Conservation (phyloP, 129 eudicot genomes). For the Sambucus nigra region DNA sequence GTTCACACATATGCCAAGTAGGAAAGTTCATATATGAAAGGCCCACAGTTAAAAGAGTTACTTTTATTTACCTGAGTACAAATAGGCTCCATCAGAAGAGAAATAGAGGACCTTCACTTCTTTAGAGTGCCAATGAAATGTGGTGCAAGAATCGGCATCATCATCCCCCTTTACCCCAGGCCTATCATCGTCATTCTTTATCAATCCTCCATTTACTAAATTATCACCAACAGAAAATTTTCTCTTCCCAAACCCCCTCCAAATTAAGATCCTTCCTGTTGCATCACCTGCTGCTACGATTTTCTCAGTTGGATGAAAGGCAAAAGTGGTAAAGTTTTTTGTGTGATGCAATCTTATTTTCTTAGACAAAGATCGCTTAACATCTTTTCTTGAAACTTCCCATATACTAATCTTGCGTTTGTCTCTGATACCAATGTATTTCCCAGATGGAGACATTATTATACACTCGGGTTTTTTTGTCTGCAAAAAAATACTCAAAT, state of each 20-base stretch:
- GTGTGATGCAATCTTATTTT: slow-evolving; percentile 68
- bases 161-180: slow-evolving; percentile 75
- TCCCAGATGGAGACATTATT: slow-evolving; percentile 49
- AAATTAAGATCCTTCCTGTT: slow-evolving; percentile 82
- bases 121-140: slow-evolving; percentile 98
- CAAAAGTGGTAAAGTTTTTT: slow-evolving; percentile 46
- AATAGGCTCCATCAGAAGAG: slow-evolving; percentile 93
- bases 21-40: too few relatives aligned
- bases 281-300: slow-evolving; percentile 89
- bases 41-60: background rate
- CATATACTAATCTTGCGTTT: slow-evolving; percentile 67
- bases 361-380: slow-evolving; percentile 26
- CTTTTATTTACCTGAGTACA: slow-evolving; percentile 61
- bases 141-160: slow-evolving; percentile 86
- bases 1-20: too few relatives aligned
- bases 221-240: slow-evolving; percentile 29
- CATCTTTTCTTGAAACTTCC: slow-evolving; percentile 72
- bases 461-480: slow-evolving; percentile 41
- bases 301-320: slow-evolving; percentile 84
- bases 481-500: slow-evolving; percentile 22
- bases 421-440: slow-evolving; percentile 51
- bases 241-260: slow-evolving; percentile 73
- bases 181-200: slow-evolving; percentile 47
- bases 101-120: slow-evolving; percentile 73
- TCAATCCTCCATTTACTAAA: slow-evolving; percentile 17